A percentile compares a stretch with the other conserved stretches of the same genome.
Conservation (phyloP, 1,284 basidiomycete genomes). For the Naganishia liquefaciens region DNA sequence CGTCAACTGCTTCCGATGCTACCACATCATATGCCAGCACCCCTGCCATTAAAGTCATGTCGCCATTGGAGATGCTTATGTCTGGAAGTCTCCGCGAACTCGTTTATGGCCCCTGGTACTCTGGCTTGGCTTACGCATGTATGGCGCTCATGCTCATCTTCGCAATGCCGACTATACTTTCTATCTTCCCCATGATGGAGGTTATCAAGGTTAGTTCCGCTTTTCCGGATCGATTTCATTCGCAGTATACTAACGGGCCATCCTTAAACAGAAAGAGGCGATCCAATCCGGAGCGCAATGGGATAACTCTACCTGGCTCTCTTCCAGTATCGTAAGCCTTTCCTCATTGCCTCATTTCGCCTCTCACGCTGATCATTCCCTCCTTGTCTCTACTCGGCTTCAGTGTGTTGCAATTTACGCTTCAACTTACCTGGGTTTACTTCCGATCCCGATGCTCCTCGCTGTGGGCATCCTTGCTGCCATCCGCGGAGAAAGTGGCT, state of each 20-base stretch:
- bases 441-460: conserved; percentile 13
- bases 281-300: neutral
- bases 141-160: conserved; percentile 6
- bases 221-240: too few relatives aligned
- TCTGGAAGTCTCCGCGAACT: neutral
- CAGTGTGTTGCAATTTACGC: conserved; percentile 8
- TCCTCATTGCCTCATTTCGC: neutral
- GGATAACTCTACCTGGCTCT: conserved; percentile 4
- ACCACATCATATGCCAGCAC: neutral
- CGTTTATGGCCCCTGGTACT: conserved; percentile 3
- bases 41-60: conserved; percentile 4
- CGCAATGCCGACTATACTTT: conserved; percentile 9
- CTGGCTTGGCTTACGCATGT: neutral
- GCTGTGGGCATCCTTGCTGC: neutral
- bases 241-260: neutral
- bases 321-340: conserved; percentile 3
- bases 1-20: neutral
- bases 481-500: conserved; percentile 9
- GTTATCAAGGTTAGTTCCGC: neutral
- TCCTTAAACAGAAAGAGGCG: neutral
- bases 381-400: neutral
- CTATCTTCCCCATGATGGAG: neutral
- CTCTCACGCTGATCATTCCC: neutral
- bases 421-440: neutral
- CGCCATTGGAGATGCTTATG: neutral